Evolutionary conservation across 805 yeast genomes (phyloP).

Genomic region (Wickerhamia fluorescens): DNA sequence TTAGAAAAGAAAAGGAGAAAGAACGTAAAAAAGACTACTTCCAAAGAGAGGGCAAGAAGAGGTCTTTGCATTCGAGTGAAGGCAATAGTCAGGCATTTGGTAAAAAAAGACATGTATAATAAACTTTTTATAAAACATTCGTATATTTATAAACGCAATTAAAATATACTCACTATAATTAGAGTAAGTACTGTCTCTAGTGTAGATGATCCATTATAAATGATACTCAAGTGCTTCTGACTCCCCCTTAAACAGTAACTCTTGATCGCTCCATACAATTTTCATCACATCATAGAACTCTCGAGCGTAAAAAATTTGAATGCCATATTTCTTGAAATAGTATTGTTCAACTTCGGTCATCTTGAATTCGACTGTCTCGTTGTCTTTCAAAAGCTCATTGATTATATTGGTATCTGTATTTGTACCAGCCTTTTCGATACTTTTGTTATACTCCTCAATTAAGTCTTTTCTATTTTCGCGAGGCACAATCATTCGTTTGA

Average conservation of each 20-base stretch:
- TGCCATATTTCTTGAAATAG: constrained; percentile 47
- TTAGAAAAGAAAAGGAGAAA: constrained; percentile 64
- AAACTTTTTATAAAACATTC: too few species aligned
- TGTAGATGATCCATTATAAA: too few species aligned
- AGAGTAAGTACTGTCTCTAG: too few species aligned
- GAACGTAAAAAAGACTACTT: constrained; percentile 87
- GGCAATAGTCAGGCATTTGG: constrained; percentile 27
- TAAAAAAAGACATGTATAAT: constrained; percentile 23
- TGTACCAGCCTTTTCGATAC: constrained; percentile 25
- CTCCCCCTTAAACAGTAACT: constrained; percentile 12
- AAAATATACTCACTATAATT: too few species aligned
- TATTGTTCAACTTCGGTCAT: constrained; percentile 38
- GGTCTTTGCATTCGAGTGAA: constrained; percentile 34
- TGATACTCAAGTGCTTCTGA: constrained; percentile 26
- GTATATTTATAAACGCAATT: too few species aligned
- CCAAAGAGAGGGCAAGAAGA: constrained; percentile 60
- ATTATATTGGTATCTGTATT: constrained; percentile 14
- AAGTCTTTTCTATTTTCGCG: constrained; percentile 63
- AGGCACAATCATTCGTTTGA: constrained; percentile 59
- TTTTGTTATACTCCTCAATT: constrained; percentile 44
- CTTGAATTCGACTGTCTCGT: constrained; percentile 22
- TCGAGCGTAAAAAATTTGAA: constrained; percentile 57
- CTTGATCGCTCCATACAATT: constrained; percentile 57
- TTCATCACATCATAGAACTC: constrained; percentile 73
- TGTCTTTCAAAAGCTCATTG: constrained; percentile 31